phyloP scores from a whole-genome alignment of 2,329 filamentous ascomycete species.

The Diaporthe longicolla region DNA sequence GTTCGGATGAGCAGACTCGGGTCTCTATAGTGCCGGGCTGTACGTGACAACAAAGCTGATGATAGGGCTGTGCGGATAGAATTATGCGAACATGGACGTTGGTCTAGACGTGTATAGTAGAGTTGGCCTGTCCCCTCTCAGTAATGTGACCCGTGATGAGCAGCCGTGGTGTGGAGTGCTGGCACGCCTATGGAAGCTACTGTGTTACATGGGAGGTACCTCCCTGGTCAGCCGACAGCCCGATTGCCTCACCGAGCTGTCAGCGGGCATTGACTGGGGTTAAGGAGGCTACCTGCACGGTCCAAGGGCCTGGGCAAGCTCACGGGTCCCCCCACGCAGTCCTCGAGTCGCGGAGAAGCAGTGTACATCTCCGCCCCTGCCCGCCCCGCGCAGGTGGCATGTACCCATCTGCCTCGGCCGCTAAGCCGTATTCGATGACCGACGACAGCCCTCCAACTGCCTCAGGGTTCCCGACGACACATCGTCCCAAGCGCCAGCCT shows the following conservation, averaged over 20 bases:
- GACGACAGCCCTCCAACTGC: constrained; percentile 23
- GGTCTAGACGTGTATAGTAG: neutral
- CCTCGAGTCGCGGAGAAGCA: neutral
- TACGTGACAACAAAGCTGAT: neutral
- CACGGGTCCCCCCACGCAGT: neutral
- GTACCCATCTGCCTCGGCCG: constrained; percentile 8
- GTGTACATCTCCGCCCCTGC: neutral
- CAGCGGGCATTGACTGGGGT: constrained; percentile 7
- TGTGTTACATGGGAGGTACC: neutral
- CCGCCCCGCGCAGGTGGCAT: neutral
- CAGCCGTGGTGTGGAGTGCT: constrained; percentile 1
- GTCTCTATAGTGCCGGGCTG: neutral
- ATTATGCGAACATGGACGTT: neutral
- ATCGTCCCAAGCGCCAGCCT: neutral
- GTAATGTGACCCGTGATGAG: constrained; percentile 1
- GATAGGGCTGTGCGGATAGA: neutral
- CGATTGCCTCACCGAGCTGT: constrained; percentile 30
- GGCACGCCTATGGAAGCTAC: constrained; percentile 1
- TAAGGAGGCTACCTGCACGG: neutral
- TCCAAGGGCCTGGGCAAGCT: neutral
- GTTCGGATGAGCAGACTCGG: constrained; percentile 4
- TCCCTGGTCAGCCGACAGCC: constrained; percentile 19
- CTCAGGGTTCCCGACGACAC: constrained; percentile 28
- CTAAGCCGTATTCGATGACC: constrained; percentile 27
- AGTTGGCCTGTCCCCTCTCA: neutral